phyloP scores from a whole-genome alignment of 768 basidiomycete species.

The Suillus occidentalis region DNA sequence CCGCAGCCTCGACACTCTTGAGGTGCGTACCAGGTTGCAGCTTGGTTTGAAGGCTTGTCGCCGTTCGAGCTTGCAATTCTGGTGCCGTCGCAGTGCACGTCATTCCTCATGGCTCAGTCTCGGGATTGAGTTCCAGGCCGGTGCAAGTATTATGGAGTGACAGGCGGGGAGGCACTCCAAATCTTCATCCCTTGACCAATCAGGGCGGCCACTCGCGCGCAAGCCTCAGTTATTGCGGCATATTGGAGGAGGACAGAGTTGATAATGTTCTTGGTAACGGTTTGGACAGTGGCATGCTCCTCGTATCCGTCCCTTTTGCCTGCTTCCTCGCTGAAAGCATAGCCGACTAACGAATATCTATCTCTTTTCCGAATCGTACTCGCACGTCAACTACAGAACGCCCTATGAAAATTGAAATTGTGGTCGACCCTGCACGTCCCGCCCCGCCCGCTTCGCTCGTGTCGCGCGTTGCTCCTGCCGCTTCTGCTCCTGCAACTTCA shows the following conservation, averaged over 20 bases:
- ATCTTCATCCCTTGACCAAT: slow-evolving; percentile 35
- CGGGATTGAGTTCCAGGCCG: slow-evolving; percentile 32
- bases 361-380: slow-evolving; percentile 30
- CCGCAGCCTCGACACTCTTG: slow-evolving; percentile 23
- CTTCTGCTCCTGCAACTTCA: slow-evolving; percentile 39
- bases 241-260: slow-evolving; percentile 26
- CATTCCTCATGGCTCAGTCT: slow-evolving; percentile 29
- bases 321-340: slow-evolving; percentile 35
- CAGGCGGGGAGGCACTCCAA: slow-evolving; percentile 24
- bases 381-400: slow-evolving; percentile 64
- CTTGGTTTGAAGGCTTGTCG: slow-evolving; percentile 28
- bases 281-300: slow-evolving; percentile 28
- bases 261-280: slow-evolving; percentile 24
- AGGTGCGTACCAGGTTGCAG: slow-evolving; percentile 27
- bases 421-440: slow-evolving; percentile 82
- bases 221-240: slow-evolving; percentile 22
- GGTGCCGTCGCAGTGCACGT: slow-evolving; percentile 23
- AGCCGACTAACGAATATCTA: slow-evolving; percentile 32
- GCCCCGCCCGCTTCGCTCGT: slow-evolving; percentile 63
- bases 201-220: slow-evolving; percentile 29
- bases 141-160: slow-evolving; percentile 34
- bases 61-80: slow-evolving; percentile 26
- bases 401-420: slow-evolving; percentile 98
- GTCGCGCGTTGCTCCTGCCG: slow-evolving; percentile 81
- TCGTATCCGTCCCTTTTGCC: slow-evolving; percentile 46